Base-by-base conservation (phyloP, 768 basidiomycete genomes). In the Lenzites betulinus region DNA sequence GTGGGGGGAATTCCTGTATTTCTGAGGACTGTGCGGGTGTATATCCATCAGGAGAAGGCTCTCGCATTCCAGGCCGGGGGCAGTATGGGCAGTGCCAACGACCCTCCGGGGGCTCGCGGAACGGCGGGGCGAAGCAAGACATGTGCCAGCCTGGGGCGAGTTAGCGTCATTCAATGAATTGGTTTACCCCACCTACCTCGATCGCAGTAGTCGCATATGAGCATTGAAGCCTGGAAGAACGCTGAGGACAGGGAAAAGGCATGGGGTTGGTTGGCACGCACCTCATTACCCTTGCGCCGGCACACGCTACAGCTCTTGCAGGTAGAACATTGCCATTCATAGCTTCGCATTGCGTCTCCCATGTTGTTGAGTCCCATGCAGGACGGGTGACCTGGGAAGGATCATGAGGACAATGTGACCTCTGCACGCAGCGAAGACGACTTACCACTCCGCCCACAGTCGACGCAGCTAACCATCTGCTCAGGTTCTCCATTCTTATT, bases 131-230 rank as follows among this genome's bases (percentile, higher is more conserved):
- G 57, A 94, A 79, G 72, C 91, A 95, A 64, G 87, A 83, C 81
- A 87, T 85, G 73, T 95, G 92, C 90, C 90, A 93, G 36, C 92
- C 92, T 88, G 64, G 42, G 51, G 7, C 49, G 49, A 20, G 56
- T 58, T 35, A 60, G 51, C 47, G 56, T 41, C n/a, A 41, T 44
- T 30, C 36, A 33, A 16, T 23, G 22, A 18, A 26, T n/a, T 35
- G 11, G 36, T 13, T 18, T 5, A 55, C 63, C 65, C 25, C 47
- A 60, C 33, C 56, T 67, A 70, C 91, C 93, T 82, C 93, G 81
- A 79, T 98, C 96, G 74, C 96, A 98, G 57, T 79, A 84, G 79
- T 98, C 96, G 73, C 96, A 98, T 66, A 98, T 90, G 54, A 98
- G 73, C 64, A 97, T 87, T 53, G 84, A 82, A 54, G 82, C 85